Evolutionary conservation across 352 stramenopile genomes (phyloP), one percentile per base, ranked within the genome.

Genomic region (Aphanomyces cochlioides): DNA sequence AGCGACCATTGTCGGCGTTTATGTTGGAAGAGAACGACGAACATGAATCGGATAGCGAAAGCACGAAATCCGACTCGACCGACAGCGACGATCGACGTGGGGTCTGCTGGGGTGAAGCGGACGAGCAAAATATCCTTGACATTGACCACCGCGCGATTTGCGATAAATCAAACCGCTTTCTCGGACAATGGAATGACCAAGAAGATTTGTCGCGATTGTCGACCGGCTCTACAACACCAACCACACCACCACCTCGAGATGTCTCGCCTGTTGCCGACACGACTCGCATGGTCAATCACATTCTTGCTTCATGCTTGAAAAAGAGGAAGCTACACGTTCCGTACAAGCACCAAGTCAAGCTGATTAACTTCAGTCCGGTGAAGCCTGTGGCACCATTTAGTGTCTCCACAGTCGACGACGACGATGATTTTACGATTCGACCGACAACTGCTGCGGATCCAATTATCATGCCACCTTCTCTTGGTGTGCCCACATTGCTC

Each of bases 311-410:
- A 4, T 93, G 85, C 64, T 69, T 91, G 66, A 82, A 93, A 77
- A 91, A 91, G 76, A 78, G 85, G 56, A 93, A 93, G 72, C 67
- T 93, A 15, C 80, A 90, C 54, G 81, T 90, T 66, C 85, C 85
- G 10, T 93, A 93, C 80, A 93, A 93, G 77, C 87, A 93, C 58
- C 84, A 89, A 47, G 82, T 93, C 38, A 88, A 90, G 63, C 75
- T 93, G 3, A 81, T 93, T 65, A 93, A 93, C 68, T 92, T 93
- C 65, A 89, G 4, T 76, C 84, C 5, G 72, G 79, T 17, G 75
- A 71, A 40, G 59, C 59, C 13, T n/a, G 66, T 2, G 43, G 63
- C 7, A 48, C 40, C 47, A 45, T 73, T 48, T 17, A 40, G 34
- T 37, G 54, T 61, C 12, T 40, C 7, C 13, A 3, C 36, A 5